Evolutionary conservation across 2,329 filamentous ascomycete species (phyloP).

Genomic region (Epicoccum sorghinum): DNA sequence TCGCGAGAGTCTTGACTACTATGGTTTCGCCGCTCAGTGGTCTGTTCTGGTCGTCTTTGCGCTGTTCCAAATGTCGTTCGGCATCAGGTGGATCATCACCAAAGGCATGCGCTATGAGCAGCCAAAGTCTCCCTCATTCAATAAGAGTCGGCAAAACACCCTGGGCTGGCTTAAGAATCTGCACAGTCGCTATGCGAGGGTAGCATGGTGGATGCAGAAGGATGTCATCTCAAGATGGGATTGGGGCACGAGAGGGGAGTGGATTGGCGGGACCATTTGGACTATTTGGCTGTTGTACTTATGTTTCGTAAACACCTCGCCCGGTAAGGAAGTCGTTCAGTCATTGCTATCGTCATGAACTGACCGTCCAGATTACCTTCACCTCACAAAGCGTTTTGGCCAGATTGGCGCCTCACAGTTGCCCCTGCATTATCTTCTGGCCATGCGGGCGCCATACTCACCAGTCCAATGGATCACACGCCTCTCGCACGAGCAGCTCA

Average conservation of each 20-base stretch:
- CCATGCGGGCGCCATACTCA: conserved; percentile 57
- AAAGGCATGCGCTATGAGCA: conserved; percentile 38
- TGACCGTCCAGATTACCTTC: conserved; percentile 61
- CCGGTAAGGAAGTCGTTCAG: conserved; percentile 1
- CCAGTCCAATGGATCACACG: conserved; percentile 60
- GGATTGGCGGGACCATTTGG: conserved; percentile 57
- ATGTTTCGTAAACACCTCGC: conserved; percentile 56
- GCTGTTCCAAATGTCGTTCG: conserved; percentile 50
- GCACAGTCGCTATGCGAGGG: conserved; percentile 32
- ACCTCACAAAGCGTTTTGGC: conserved; percentile 67
- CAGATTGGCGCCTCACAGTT: conserved; percentile 64
- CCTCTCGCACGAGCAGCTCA: conserved; percentile 62
- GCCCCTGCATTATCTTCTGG: conserved; percentile 64
- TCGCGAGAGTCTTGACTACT: conserved; percentile 59
- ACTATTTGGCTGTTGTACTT: conserved; percentile 59
- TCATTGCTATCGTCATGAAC: background rate
- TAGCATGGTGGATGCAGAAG: conserved; percentile 55
- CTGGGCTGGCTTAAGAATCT: conserved; percentile 32
- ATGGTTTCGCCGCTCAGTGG: conserved; percentile 62
- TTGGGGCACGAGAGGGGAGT: conserved; percentile 60
- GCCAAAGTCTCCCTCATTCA: conserved; percentile 52
- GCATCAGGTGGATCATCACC: conserved; percentile 41
- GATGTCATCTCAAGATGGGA: conserved; percentile 52
- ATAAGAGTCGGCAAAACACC: conserved; percentile 36
- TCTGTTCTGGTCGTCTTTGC: conserved; percentile 57